Conservation (phyloP, 805 yeast genomes). For the Metschnikowia colocasiae region DNA sequence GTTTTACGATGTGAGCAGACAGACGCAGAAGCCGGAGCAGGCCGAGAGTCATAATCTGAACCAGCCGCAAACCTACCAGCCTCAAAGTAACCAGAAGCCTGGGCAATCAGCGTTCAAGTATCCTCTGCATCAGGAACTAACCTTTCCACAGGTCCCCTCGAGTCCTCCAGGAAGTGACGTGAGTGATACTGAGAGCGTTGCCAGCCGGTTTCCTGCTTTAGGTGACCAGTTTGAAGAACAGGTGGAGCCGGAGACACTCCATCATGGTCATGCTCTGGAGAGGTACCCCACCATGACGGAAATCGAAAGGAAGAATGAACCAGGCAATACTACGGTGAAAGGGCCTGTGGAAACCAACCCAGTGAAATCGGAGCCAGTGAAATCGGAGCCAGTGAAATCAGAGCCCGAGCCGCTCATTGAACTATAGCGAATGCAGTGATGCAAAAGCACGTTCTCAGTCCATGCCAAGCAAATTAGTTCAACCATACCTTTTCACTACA, state of each 20-base stretch:
- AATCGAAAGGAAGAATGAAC: slow-evolving; percentile 5
- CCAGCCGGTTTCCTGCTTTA: slow-evolving; percentile 19
- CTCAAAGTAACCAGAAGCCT: not conserved
- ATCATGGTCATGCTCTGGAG: slow-evolving; percentile 13
- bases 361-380: not conserved
- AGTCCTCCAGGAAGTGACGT: slow-evolving; percentile 16
- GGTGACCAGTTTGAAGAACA: slow-evolving; percentile 9
- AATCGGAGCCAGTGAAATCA: slow-evolving; percentile 4
- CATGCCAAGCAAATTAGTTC: no score
- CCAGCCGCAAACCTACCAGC: no score
- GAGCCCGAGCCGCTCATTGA: slow-evolving; percentile 44
- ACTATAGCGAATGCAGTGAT: slow-evolving; percentile 21
- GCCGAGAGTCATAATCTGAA: no score
- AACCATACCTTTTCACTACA: no score
- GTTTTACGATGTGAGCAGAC: not conserved
- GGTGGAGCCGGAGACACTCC: not conserved
- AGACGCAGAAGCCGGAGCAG: no score
- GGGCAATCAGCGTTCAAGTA: not conserved
- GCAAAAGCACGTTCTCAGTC: no score
- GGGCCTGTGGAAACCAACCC: not conserved
- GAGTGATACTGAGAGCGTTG: slow-evolving; percentile 18
- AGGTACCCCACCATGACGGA: slow-evolving; percentile 9
- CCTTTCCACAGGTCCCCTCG: slow-evolving; percentile 12
- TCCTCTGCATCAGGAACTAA: slow-evolving; percentile 1
- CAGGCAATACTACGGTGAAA: not conserved